Percentiles rank a stretch among this genome's conserved stretches.
These are phyloP conservation scores for Hericium erinaceus DNA, from an alignment of 768 basidiomycete genomes.

Conservation along the genomic window DNA sequence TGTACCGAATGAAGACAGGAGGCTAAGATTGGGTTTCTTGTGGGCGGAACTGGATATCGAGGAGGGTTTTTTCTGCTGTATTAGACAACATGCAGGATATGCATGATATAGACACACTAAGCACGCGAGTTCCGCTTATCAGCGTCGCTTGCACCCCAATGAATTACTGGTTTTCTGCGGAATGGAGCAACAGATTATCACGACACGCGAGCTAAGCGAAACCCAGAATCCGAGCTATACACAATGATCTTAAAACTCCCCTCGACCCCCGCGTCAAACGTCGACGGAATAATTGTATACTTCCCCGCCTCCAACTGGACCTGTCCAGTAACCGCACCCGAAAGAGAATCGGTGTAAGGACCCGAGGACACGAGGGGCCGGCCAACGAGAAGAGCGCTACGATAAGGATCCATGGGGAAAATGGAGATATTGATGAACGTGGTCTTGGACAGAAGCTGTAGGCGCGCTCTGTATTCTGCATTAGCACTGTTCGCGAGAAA, in stretches of 20 bases:
- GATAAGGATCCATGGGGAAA: conserved; percentile 28
- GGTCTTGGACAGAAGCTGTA: conserved; percentile 45
- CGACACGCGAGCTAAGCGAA: neutral
- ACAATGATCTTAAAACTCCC: conserved; percentile 51
- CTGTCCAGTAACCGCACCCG: conserved; percentile 58
- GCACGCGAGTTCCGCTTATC: too few species aligned
- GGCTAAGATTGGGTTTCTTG: too few species aligned
- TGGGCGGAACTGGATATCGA: too few species aligned
- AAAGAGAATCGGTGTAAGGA: conserved; percentile 64
- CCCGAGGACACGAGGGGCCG: conserved; percentile 60
- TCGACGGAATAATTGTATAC: conserved; percentile 69
- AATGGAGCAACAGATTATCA: too few species aligned
- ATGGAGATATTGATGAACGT: conserved; percentile 54
- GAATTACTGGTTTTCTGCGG: too few species aligned
- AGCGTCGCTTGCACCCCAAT: too few species aligned
- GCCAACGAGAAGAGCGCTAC: conserved; percentile 17
- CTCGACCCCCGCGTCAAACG: conserved; percentile 47
- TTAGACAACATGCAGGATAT: too few species aligned
- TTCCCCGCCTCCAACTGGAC: conserved; percentile 46
- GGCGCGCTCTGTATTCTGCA: conserved; percentile 43
- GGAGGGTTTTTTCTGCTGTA: too few species aligned
- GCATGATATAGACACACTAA: too few species aligned
- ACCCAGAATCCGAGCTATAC: conserved; percentile 37
- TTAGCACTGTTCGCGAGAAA: too few species aligned
- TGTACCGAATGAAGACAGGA: too few species aligned